phyloP scores from a whole-genome alignment of 1,284 basidiomycete genomes.

The Ceratobasidium sp. region DNA sequence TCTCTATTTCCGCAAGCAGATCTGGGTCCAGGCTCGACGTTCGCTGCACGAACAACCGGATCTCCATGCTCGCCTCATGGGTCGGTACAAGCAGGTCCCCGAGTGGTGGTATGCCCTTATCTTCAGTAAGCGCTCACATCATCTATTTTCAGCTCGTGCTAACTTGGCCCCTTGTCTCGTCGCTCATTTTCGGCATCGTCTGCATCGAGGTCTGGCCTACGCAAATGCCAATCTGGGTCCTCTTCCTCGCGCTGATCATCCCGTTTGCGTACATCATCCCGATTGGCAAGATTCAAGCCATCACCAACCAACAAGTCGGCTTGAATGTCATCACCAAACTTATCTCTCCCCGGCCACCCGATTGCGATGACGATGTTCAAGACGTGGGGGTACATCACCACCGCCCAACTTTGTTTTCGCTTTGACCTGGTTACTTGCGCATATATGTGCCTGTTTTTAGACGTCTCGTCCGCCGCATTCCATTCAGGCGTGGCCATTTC shows the following conservation, averaged over 20 bases:
- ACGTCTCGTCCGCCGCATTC: constrained; percentile 65
- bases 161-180: constrained; percentile 16
- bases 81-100: constrained; percentile 74
- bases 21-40: constrained; percentile 65
- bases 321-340: constrained; percentile 59
- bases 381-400: constrained; percentile 61
- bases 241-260: constrained; percentile 53
- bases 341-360: constrained; percentile 61
- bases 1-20: constrained; percentile 78
- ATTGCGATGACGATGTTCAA: constrained; percentile 71
- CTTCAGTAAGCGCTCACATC: constrained; percentile 48
- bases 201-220: constrained; percentile 74
- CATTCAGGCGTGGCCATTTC: constrained; percentile 66
- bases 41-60: constrained; percentile 76
- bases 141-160: constrained; percentile 5
- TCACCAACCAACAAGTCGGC: constrained; percentile 51
- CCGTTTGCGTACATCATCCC: constrained; percentile 53
- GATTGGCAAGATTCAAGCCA: constrained; percentile 53
- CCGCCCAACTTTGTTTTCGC: too few species aligned
- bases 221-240: constrained; percentile 66
- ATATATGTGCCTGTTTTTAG: constrained; percentile 46
- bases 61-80: constrained; percentile 83
- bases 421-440: constrained; percentile 40
- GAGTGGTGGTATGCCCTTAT: constrained; percentile 64
- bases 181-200: constrained; percentile 62